Conservation (phyloP, 768 basidiomycete species). For the Plicaturopsis crispa region DNA sequence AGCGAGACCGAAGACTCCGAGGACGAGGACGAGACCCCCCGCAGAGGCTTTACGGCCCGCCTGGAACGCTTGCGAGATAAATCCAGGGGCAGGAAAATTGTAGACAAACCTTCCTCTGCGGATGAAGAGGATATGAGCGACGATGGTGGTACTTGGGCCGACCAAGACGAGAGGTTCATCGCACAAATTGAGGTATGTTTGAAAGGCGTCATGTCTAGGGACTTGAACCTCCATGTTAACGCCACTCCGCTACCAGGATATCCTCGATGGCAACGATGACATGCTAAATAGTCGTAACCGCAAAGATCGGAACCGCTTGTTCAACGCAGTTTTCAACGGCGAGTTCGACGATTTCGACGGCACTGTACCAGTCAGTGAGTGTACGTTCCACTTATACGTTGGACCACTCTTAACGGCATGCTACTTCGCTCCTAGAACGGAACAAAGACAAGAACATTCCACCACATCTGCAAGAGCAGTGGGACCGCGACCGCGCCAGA, state of each 20-base stretch:
- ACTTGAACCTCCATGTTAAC: too few species aligned
- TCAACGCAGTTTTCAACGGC: slow-evolving; percentile 55
- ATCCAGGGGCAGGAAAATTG: not conserved
- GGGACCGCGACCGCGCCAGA: slow-evolving; percentile 76
- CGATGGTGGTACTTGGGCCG: slow-evolving; percentile 27
- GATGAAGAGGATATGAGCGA: not conserved
- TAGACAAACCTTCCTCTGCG: not conserved
- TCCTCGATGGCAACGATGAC: slow-evolving; percentile 53
- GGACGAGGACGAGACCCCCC: slow-evolving; percentile 2
- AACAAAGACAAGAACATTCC: slow-evolving; percentile 49
- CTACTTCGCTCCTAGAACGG: slow-evolving; percentile 21
- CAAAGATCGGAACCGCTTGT: slow-evolving; percentile 46
- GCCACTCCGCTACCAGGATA: slow-evolving; percentile 30
- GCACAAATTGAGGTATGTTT: slow-evolving; percentile 43
- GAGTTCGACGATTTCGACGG: slow-evolving; percentile 34
- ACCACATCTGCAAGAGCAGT: slow-evolving; percentile 52
- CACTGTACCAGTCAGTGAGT: slow-evolving; percentile 47
- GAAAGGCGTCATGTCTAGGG: too few species aligned
- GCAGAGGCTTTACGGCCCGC: not conserved
- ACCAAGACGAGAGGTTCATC: slow-evolving; percentile 52
- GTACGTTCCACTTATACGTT: not conserved
- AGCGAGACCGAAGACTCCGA: slow-evolving; percentile 17
- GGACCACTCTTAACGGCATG: not conserved
- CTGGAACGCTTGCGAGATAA: not conserved
- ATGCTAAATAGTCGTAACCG: slow-evolving; percentile 36